Evolutionary conservation across 164 flowering plant species (phyloP).

Genomic region (Vitis vinifera): DNA sequence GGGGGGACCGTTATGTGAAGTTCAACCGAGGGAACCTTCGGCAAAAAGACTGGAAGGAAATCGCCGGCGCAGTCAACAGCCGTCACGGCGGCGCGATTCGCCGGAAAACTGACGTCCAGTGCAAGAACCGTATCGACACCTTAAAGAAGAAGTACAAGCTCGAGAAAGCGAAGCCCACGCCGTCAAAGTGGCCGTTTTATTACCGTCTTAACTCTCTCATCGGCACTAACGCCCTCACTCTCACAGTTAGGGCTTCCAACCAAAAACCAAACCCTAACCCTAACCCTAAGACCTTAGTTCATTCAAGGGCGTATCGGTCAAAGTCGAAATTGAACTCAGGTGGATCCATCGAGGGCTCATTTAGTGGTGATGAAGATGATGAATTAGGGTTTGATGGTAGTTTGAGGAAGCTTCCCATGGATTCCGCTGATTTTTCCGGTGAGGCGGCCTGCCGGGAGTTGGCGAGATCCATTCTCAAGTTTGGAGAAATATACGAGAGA

Average conservation of each 20-base stretch:
- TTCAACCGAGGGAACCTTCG: constrained; percentile 74
- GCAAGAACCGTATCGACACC: constrained; percentile 82
- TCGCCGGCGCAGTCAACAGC: constrained; percentile 62
- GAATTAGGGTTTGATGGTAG: constrained; percentile 9
- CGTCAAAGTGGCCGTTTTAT: constrained; percentile 61
- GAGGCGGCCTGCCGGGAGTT: constrained; percentile 39
- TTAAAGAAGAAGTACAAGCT: constrained; percentile 76
- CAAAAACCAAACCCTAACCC: constrained; percentile 14
- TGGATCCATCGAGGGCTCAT: constrained; percentile 30
- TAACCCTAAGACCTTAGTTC: neutral
- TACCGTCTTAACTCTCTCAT: constrained; percentile 48
- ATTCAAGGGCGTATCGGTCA: constrained; percentile 19
- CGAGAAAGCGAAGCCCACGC: constrained; percentile 49
- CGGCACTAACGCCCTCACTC: constrained; percentile 32
- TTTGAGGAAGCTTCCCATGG: constrained; percentile 22
- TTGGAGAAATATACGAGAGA: constrained; percentile 59
- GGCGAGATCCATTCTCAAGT: constrained; percentile 49
- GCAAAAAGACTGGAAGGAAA: constrained; percentile 77
- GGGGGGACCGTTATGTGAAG: constrained; percentile 69
- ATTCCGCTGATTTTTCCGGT: constrained; percentile 17
- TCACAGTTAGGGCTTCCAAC: constrained; percentile 10
- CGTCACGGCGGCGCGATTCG: constrained; percentile 40
- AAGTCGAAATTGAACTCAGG: constrained; percentile 15
- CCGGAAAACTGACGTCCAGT: constrained; percentile 58
- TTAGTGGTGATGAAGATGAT: constrained; percentile 17